Percentiles rank a stretch among this genome's conserved stretches.
Conservation (phyloP, 2,329 filamentous ascomycete genomes). For the Cladosporium sp. region DNA sequence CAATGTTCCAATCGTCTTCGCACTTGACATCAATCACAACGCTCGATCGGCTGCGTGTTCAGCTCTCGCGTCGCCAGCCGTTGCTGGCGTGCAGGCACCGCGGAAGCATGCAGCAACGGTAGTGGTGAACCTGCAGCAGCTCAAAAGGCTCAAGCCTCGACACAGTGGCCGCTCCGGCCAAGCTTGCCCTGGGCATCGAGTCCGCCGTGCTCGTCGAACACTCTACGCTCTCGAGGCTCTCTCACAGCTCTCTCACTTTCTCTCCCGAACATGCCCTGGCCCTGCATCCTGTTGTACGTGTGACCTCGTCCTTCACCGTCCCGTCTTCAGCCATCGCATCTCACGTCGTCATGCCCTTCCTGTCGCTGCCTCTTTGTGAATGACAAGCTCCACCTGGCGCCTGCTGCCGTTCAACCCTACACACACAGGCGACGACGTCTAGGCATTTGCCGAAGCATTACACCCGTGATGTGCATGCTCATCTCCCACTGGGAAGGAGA, state of each 20-base stretch:
- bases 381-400: not conserved
- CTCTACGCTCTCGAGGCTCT: not conserved
- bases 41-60: constrained; percentile 7
- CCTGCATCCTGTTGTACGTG: constrained; percentile 25
- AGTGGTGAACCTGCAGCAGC: constrained; percentile 24
- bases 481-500: constrained; percentile 15
- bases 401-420: constrained; percentile 1
- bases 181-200: constrained; percentile 24
- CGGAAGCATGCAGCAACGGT: constrained; percentile 20
- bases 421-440: not conserved
- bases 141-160: constrained; percentile 21
- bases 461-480: constrained; percentile 13
- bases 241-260: not conserved
- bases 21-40: not conserved
- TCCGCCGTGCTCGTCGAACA: constrained; percentile 9
- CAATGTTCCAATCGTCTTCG: not conserved
- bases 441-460: constrained; percentile 7
- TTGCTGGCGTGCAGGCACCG: constrained; percentile 14
- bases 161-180: constrained; percentile 21
- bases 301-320: constrained; percentile 23
- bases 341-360: constrained; percentile 21
- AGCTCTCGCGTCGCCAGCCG: constrained; percentile 10
- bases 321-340: constrained; percentile 17
- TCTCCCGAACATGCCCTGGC: constrained; percentile 6
- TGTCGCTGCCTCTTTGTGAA: not conserved